Evolutionary conservation across 495 filamentous ascomycete species (phyloP), one percentile per base, ranked within the genome.

Genomic region (Neurospora sp.): DNA sequence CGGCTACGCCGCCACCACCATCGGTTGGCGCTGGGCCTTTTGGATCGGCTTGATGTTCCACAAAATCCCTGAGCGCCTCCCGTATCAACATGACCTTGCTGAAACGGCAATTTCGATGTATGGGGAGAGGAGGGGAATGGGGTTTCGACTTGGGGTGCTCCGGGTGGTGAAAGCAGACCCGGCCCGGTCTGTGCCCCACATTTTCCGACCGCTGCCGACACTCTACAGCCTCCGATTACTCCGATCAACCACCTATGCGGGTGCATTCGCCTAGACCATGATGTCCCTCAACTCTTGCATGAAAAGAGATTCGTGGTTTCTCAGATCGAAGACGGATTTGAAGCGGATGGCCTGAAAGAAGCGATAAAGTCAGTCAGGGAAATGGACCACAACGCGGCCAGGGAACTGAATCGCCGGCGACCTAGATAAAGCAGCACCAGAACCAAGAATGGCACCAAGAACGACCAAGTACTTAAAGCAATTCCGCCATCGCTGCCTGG

Each of bases 21-120:
- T 89, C 69, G 85, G 86, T 22, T 92, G 91, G 91, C 84, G 89
- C 61, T 92, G 90, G 89, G 82, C 85, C 0, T 91, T 91, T 69
- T 88, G 89, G 81, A 85, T 91, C 59, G 87, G 83, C 45, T 76
- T 92, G 5, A 91, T 92, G 20, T 78, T 4, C 31, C 31, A 4
- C 31, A 35, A 35, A 35, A 35, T 35, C 31, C 31, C 31, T 35
- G 31, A 35, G 31, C 31, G 31, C 31, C 31, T 35, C 3, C 31
- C 31, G 31, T 35, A 0, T 35, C 31, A 35, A 35, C 31, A 35
- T 35, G 31, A 35, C 31, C 31, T 35, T 35, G 31, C 31, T 35
- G 31, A 35, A 35, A 35, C 31, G 0, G 31, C 27, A 35, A 5
- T 35, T 35, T 35, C 31, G 31, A 35, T 0, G 31, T 35, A 35